Conservation (phyloP, 2,329 filamentous ascomycete species). For the Zymoseptoria brevis region DNA sequence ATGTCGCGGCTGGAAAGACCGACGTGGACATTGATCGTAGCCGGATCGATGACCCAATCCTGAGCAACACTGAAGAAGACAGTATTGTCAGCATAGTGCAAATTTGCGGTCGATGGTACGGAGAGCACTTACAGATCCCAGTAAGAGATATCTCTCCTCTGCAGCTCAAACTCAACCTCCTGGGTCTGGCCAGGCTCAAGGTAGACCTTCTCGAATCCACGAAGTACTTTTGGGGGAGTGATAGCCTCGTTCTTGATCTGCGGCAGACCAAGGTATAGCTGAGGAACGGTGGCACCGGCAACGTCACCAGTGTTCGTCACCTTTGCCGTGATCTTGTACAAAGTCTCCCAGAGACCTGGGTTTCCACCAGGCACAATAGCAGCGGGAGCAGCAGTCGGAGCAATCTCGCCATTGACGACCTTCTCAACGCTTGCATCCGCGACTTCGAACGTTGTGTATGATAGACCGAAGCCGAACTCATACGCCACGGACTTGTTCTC, state of each 20-base stretch:
- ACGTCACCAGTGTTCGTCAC: conserved; percentile 56
- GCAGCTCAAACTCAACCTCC: conserved; percentile 14
- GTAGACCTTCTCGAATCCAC: conserved; percentile 35
- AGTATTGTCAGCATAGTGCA: conserved; percentile 17
- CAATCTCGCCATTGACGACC: conserved; percentile 5
- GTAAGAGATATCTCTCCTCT: conserved; percentile 15
- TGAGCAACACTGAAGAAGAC: conserved; percentile 31
- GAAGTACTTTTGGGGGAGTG: conserved; percentile 24
- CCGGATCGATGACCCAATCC: conserved; percentile 10
- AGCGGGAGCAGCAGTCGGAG: conserved; percentile 11
- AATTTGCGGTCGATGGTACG: conserved; percentile 9
- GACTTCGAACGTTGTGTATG: conserved; percentile 24
- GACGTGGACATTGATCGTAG: conserved; percentile 16
- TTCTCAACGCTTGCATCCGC: conserved; percentile 8
- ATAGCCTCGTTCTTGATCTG: conserved; percentile 36
- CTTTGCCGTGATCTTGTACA: conserved; percentile 48
- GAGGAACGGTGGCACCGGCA: conserved; percentile 46
- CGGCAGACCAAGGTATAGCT: conserved; percentile 40
- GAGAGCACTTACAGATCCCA: conserved; percentile 36
- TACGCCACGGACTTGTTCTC: conserved; percentile 27
- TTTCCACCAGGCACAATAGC: conserved; percentile 20
- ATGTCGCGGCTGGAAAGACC: conserved; percentile 23
- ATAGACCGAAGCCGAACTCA: conserved; percentile 26
- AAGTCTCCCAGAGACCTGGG: conserved; percentile 51
- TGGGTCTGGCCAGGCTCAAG: conserved; percentile 18